These are phyloP conservation scores for Kuraishia ogatae DNA, from an alignment of 805 yeast species.

Conservation along the genomic window DNA sequence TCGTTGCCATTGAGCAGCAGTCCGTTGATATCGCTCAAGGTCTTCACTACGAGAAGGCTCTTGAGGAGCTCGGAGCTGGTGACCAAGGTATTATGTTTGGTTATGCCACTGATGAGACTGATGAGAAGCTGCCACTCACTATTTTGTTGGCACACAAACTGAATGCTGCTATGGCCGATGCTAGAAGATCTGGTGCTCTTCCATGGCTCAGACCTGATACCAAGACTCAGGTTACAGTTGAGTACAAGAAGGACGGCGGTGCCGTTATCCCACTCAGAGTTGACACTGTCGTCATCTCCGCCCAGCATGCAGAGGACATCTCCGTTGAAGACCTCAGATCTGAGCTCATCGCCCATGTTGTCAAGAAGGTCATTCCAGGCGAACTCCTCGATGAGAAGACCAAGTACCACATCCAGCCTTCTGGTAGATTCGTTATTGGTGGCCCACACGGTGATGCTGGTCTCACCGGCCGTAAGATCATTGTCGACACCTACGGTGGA, in stretches of 20 bases:
- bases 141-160: constrained; percentile 90
- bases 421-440: constrained; percentile 99
- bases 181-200: constrained; percentile 92
- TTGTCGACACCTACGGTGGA: constrained; percentile 99
- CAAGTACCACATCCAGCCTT: constrained; percentile 96
- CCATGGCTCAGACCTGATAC: constrained; percentile 99
- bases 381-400: constrained; percentile 90
- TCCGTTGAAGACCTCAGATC: constrained; percentile 86
- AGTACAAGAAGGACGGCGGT: constrained; percentile 89
- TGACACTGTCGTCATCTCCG: constrained; percentile 94
- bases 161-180: constrained; percentile 93
- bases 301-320: constrained; percentile 96
- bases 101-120: constrained; percentile 98
- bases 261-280: constrained; percentile 94
- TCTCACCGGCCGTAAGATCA: constrained; percentile 98
- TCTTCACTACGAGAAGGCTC: constrained; percentile 90
- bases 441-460: constrained; percentile 99
- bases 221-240: constrained; percentile 98
- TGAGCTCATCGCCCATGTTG: constrained; percentile 68
- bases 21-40: constrained; percentile 99
- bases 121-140: constrained; percentile 94
- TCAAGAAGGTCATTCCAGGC: constrained; percentile 89
- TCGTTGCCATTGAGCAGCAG: constrained; percentile 99
- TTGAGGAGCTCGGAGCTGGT: constrained; percentile 99
- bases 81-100: constrained; percentile 99